Conservation (phyloP, 2,329 filamentous ascomycete species). For the Pezicula rhizophila region DNA sequence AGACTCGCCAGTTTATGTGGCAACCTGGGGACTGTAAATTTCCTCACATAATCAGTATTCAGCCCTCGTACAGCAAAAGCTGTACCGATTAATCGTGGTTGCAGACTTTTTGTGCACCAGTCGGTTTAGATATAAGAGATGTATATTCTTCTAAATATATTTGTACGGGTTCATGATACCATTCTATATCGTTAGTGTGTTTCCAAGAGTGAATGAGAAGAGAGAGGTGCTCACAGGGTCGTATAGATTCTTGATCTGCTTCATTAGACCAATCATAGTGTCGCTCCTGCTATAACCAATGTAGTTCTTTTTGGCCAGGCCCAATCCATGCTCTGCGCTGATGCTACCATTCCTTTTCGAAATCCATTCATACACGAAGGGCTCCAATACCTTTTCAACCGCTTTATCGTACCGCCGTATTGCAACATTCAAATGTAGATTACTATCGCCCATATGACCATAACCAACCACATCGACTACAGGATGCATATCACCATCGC, state of each 20-base stretch:
- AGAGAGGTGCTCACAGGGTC: constrained; percentile 67
- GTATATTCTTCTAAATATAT: constrained; percentile 57
- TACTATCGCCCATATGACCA: constrained; percentile 96
- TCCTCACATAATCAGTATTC: too few relatives aligned
- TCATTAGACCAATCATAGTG: constrained; percentile 86
- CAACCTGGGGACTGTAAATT: too few relatives aligned
- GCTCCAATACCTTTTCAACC: constrained; percentile 83
- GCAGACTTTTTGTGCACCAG: background rate
- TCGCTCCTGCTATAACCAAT: constrained; percentile 89
- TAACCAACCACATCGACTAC: constrained; percentile 92
- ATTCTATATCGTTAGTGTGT: constrained; percentile 52
- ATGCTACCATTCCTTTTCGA: constrained; percentile 82
- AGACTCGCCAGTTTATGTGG: too few relatives aligned
- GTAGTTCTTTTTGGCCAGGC: constrained; percentile 91
- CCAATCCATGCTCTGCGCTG: constrained; percentile 91
- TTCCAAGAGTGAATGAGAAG: background rate
- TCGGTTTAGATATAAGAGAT: background rate
- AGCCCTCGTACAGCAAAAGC: too few relatives aligned
- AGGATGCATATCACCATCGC: constrained; percentile 67
- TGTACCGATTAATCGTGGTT: too few relatives aligned
- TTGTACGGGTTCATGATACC: constrained; percentile 99
- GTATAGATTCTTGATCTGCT: constrained; percentile 87
- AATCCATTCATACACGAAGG: constrained; percentile 98
- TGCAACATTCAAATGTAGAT: constrained; percentile 87
- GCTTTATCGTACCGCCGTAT: constrained; percentile 77